These are phyloP conservation scores for Paecilomyces sp. DNA, from an alignment of 2,329 filamentous ascomycete species.

Conservation along the genomic window DNA sequence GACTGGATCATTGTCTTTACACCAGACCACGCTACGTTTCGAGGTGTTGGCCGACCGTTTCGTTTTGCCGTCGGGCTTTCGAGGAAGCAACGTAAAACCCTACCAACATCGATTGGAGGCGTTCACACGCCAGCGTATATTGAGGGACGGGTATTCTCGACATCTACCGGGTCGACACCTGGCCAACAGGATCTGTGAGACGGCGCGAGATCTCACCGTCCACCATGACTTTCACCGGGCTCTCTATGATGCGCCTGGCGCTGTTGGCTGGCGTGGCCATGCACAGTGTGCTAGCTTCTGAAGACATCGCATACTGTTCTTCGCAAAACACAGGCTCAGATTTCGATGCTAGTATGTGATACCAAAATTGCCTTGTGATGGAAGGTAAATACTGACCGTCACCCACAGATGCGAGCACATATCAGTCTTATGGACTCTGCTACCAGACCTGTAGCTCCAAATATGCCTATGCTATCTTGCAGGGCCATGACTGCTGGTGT, in stretches of 20 bases:
- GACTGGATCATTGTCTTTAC: background rate
- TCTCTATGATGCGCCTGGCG: background rate
- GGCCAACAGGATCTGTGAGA: background rate
- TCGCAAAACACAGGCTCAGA: constrained; percentile 37
- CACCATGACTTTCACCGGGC: background rate
- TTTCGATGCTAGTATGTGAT: constrained; percentile 27
- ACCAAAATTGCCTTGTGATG: background rate
- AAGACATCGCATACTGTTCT: constrained; percentile 34
- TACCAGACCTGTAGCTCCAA: constrained; percentile 26
- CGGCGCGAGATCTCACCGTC: background rate
- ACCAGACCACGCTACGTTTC: background rate
- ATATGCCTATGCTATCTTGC: constrained; percentile 41
- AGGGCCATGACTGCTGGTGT: constrained; percentile 43
- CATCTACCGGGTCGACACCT: background rate
- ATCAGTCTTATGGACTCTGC: constrained; percentile 42
- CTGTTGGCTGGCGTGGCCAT: background rate
- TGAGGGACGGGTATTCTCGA: background rate
- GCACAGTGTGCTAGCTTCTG: background rate
- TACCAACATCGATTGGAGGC: background rate
- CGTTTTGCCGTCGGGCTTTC: background rate
- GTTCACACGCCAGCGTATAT: background rate
- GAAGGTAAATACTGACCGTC: constrained; percentile 6
- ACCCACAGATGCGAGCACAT: constrained; percentile 28
- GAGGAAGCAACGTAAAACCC: background rate
- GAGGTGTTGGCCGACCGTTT: background rate